Percentiles rank a stretch among this genome's conserved stretches.
phyloP scores from a whole-genome alignment of 1,139 yeast genomes.

The Geotrichum phurueaensis region DNA sequence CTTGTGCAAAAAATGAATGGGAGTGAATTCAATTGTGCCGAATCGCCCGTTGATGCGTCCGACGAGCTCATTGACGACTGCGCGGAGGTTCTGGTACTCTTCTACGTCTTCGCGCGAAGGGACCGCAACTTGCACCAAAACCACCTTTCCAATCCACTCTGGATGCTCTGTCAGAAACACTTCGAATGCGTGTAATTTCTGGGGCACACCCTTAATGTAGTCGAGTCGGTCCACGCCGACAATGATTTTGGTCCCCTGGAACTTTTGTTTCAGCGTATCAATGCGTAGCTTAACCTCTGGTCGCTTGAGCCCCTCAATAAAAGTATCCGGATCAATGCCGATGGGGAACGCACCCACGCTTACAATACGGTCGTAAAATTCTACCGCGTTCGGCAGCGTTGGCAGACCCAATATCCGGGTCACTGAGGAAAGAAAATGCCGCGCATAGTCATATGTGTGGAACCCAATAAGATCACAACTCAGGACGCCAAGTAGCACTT shows the following conservation, averaged over 20 bases:
- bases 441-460: slow-evolving; percentile 99
- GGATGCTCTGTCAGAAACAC: slow-evolving; percentile 89
- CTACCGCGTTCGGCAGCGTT: slow-evolving; percentile 88
- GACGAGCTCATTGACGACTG: slow-evolving; percentile 91
- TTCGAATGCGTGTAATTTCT: slow-evolving; percentile 91
- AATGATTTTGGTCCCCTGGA: slow-evolving; percentile 70
- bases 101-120: slow-evolving; percentile 98
- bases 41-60: slow-evolving; percentile 95
- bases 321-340: slow-evolving; percentile 93
- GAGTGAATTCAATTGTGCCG: slow-evolving; percentile 96
- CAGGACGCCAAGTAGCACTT: slow-evolving; percentile 83
- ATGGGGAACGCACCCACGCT: slow-evolving; percentile 96
- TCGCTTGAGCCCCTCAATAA: slow-evolving; percentile 68
- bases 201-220: slow-evolving; percentile 96
- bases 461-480: slow-evolving; percentile 94
- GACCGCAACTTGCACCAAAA: slow-evolving; percentile 92
- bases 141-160: slow-evolving; percentile 97
- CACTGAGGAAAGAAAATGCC: slow-evolving; percentile 92
- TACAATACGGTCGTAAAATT: slow-evolving; percentile 68
- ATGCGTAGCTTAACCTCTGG: slow-evolving; percentile 62
- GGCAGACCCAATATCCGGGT: slow-evolving; percentile 75
- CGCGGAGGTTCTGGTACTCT: slow-evolving; percentile 89
- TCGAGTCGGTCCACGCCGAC: slow-evolving; percentile 96
- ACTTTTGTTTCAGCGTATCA: slow-evolving; percentile 53
- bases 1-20: slow-evolving; percentile 93